Evolutionary conservation across 176 grass and related monocot species (phyloP).

Genomic region (Pontederia paniculata): DNA sequence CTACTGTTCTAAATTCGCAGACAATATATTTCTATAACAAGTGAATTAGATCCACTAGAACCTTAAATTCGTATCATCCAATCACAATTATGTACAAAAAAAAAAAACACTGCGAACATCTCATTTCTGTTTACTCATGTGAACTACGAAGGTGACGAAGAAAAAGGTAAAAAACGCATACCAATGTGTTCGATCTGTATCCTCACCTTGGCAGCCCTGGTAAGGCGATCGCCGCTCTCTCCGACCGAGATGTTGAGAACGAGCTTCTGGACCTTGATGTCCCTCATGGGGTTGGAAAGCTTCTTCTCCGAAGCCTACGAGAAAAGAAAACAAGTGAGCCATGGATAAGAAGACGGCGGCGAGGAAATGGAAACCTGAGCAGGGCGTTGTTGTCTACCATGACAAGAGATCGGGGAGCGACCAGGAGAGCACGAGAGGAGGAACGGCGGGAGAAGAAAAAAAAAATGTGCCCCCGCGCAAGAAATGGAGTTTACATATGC

Average conservation of each 20-base stretch:
- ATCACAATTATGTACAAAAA: too few species aligned
- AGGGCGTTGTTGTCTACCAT: neutral
- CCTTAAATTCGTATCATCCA: too few species aligned
- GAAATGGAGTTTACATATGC: neutral
- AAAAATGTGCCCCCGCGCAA: neutral
- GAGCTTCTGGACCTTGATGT: conserved; percentile 55
- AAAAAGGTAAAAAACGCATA: too few species aligned
- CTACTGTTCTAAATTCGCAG: too few species aligned
- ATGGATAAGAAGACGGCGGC: neutral
- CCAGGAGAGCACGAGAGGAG: neutral
- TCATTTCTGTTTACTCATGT: too few species aligned
- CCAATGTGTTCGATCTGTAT: too few species aligned
- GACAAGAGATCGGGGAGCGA: neutral
- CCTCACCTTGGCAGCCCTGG: conserved; percentile 21
- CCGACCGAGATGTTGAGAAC: conserved; percentile 52
- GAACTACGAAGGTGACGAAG: too few species aligned
- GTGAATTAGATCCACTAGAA: too few species aligned
- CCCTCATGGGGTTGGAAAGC: conserved; percentile 38
- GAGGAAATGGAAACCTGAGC: neutral
- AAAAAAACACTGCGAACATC: too few species aligned
- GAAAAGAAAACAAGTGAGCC: neutral
- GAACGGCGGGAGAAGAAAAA: neutral
- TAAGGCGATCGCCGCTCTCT: conserved; percentile 36
- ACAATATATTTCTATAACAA: too few species aligned
- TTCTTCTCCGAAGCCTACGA: conserved; percentile 22